phyloP scores from a whole-genome alignment of 352 stramenopile species.

The Globisporangium canariense region DNA sequence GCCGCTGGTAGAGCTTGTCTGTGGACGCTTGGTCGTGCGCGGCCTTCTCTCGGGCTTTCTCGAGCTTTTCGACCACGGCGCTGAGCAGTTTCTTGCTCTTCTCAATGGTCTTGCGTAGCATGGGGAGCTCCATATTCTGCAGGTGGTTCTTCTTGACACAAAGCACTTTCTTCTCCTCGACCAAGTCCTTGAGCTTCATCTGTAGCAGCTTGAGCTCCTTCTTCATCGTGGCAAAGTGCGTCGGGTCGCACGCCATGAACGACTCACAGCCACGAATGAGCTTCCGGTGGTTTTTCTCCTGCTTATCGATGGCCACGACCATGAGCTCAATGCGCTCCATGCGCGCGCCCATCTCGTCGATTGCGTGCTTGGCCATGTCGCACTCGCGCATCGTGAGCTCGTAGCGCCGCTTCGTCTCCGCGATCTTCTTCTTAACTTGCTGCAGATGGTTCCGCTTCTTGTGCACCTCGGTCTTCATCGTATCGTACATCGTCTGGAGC shows the following conservation, averaged over 20 bases:
- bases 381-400: constrained; percentile 69
- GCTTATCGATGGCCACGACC: constrained; percentile 55
- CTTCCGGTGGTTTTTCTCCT: constrained; percentile 72
- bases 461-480: constrained; percentile 49
- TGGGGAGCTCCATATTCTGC: constrained; percentile 50
- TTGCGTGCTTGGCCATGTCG: constrained; percentile 71
- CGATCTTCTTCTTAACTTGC: constrained; percentile 56
- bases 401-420: constrained; percentile 57
- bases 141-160: constrained; percentile 59
- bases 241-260: constrained; percentile 51
- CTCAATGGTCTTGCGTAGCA: constrained; percentile 42
- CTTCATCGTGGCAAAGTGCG: constrained; percentile 61
- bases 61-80: constrained; percentile 63
- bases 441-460: constrained; percentile 65
- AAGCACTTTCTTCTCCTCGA: constrained; percentile 67
- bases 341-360: constrained; percentile 69
- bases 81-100: constrained; percentile 65
- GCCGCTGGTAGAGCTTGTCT: constrained; percentile 63
- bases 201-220: constrained; percentile 70
- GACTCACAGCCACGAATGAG: constrained; percentile 61
- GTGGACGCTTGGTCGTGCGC: constrained; percentile 62
- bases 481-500: constrained; percentile 72
- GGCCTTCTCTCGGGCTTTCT: constrained; percentile 58
- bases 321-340: constrained; percentile 67
- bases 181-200: constrained; percentile 67